Conservation (phyloP, 208 protist genomes). For the Leishmania lainsoni region DNA sequence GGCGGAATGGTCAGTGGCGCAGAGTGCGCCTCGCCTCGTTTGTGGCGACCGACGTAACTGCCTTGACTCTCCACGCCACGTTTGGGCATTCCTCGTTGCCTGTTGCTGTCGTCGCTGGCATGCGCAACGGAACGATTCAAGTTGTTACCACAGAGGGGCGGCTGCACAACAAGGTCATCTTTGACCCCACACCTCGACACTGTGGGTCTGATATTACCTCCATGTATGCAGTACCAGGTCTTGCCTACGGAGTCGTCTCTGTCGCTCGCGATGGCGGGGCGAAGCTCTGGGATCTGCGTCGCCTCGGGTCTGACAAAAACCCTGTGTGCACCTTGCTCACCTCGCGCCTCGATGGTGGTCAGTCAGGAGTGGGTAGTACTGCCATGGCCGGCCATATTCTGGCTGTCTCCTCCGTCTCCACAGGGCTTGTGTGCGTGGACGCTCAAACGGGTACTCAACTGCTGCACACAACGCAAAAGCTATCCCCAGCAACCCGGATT, state of each 20-base stretch:
- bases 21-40: conserved; percentile 25
- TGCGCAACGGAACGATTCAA: conserved; percentile 64
- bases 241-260: conserved; percentile 58
- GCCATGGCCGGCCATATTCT: conserved; percentile 12
- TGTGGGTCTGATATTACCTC: conserved; percentile 34
- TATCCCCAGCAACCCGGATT: conserved; percentile 22
- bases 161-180: conserved; percentile 2
- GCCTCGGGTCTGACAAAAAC: conserved; percentile 32
- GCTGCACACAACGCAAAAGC: conserved; percentile 22
- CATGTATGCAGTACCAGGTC: conserved; percentile 31
- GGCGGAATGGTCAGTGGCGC: conserved; percentile 4
- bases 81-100: background rate
- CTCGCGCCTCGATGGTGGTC: conserved; percentile 21
- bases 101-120: conserved; percentile 28
- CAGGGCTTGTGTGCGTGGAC: conserved; percentile 37
- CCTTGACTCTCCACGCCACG: conserved; percentile 5
- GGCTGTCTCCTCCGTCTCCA: conserved; percentile 21
- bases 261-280: conserved; percentile 49
- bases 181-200: conserved; percentile 41
- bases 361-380: conserved; percentile 20
- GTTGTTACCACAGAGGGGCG: conserved; percentile 17
- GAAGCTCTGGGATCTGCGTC: conserved; percentile 73
- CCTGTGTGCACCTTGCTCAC: conserved; percentile 36
- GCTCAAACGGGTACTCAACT: conserved; percentile 19
- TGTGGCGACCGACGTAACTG: conserved; percentile 28